These are phyloP conservation scores for Eucalyptus tenuipes DNA, from an alignment of 345 rosid genomes.

Conservation along the genomic window DNA sequence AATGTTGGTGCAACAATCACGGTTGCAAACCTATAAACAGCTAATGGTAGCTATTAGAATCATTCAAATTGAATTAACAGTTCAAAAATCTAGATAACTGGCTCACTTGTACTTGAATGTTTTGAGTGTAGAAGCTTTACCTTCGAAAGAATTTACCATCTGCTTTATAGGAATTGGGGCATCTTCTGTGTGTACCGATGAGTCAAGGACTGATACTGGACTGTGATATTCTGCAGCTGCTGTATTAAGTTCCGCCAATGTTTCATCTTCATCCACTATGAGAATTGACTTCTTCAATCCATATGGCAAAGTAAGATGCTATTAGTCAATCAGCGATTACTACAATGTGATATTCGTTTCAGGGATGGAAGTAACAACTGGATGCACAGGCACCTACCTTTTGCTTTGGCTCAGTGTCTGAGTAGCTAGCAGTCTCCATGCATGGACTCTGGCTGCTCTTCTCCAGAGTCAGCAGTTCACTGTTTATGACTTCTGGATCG, in stretches of 20 bases:
- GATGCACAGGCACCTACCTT: conserved; percentile 28
- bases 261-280: conserved; percentile 34
- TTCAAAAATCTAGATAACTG: neutral
- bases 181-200: conserved; percentile 42
- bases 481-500: conserved; percentile 13
- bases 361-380: neutral
- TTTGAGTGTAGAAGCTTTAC: conserved; percentile 10
- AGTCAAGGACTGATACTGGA: conserved; percentile 83
- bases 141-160: conserved; percentile 13
- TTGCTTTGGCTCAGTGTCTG: conserved; percentile 29
- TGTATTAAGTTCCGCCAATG: conserved; percentile 22
- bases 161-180: conserved; percentile 50
- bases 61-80: neutral
- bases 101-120: neutral
- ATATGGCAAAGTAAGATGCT: neutral
- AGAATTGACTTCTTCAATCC: conserved; percentile 34
- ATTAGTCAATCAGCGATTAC: neutral
- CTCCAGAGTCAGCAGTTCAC: neutral
- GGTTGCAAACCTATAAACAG: neutral
- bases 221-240: conserved; percentile 61
- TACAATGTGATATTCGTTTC: neutral
- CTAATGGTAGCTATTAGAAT: neutral
- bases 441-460: conserved; percentile 22
- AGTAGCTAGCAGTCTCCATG: conserved; percentile 11
- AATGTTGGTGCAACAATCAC: neutral